Evolutionary conservation across 2,329 filamentous ascomycete species (phyloP).

Genomic region (Trichophyton schoenleinii): DNA sequence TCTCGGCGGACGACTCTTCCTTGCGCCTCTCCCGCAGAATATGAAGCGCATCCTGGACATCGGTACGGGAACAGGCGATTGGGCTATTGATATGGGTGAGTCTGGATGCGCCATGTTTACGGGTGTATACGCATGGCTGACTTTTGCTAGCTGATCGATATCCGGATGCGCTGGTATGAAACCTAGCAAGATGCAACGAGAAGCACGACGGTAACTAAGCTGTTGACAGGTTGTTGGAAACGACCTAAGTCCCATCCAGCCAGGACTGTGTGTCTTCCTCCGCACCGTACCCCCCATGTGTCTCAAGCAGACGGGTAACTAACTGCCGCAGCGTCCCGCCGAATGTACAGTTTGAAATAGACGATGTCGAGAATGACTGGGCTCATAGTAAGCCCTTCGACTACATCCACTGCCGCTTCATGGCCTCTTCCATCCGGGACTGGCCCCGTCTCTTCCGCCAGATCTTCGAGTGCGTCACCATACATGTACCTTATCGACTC

Average conservation of each 20-base stretch:
- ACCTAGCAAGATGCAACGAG: not conserved
- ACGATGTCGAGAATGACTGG: constrained; percentile 52
- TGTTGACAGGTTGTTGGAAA: constrained; percentile 11
- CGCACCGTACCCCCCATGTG: constrained; percentile 11
- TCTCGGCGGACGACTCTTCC: constrained; percentile 24
- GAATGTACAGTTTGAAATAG: constrained; percentile 49
- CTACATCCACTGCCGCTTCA: constrained; percentile 42
- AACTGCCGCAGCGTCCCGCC: constrained; percentile 38
- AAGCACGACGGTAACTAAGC: not conserved
- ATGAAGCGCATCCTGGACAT: constrained; percentile 38
- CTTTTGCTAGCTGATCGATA: not conserved
- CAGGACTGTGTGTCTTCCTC: constrained; percentile 12
- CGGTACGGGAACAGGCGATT: constrained; percentile 35
- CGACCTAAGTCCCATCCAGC: constrained; percentile 13
- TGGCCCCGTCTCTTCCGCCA: constrained; percentile 25
- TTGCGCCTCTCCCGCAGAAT: constrained; percentile 25
- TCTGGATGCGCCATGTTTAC: not conserved
- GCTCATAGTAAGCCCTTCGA: constrained; percentile 42
- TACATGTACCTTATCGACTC: not conserved
- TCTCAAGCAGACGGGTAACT: constrained; percentile 10
- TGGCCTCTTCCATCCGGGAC: constrained; percentile 41
- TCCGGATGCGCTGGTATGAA: not conserved
- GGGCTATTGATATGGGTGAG: constrained; percentile 30
- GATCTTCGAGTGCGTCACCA: constrained; percentile 2
- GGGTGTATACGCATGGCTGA: not conserved